These are phyloP conservation scores for Chlorella vulgaris DNA, from an alignment of 139 green algal species.

Conservation along the genomic window DNA sequence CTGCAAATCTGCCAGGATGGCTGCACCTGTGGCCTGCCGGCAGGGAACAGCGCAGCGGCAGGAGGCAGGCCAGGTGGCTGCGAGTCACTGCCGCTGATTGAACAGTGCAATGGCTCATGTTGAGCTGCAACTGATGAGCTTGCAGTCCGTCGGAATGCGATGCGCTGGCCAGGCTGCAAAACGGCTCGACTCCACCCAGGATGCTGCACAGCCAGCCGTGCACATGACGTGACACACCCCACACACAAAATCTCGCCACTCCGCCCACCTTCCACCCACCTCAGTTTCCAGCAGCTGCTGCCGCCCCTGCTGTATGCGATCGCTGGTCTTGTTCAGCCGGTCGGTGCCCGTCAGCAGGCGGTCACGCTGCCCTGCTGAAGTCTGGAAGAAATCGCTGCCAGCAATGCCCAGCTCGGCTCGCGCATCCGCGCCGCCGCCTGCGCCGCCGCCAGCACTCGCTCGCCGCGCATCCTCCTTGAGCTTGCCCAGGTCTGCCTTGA, in stretches of 20 bases:
- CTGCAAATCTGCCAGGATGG: constrained; percentile 63
- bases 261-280: constrained; percentile 51
- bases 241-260: no score
- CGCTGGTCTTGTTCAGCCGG: constrained; percentile 72
- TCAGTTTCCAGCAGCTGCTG: constrained; percentile 86
- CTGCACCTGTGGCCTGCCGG: constrained; percentile 52
- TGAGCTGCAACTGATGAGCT: no score
- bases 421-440: background rate
- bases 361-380: constrained; percentile 78
- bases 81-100: background rate
- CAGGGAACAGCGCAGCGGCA: background rate
- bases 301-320: constrained; percentile 78
- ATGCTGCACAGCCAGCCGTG: no score
- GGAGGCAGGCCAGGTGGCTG: background rate
- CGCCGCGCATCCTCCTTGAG: constrained; percentile 60
- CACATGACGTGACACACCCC: no score
- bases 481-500: constrained; percentile 82
- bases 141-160: no score
- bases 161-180: no score
- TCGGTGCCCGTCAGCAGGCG: constrained; percentile 82
- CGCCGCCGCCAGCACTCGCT: background rate
- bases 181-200: no score
- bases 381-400: constrained; percentile 79
- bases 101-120: no score
- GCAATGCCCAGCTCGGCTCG: constrained; percentile 82